Base-by-base conservation (phyloP, 2,329 filamentous ascomycete species). In the Fusarium sp. region DNA sequence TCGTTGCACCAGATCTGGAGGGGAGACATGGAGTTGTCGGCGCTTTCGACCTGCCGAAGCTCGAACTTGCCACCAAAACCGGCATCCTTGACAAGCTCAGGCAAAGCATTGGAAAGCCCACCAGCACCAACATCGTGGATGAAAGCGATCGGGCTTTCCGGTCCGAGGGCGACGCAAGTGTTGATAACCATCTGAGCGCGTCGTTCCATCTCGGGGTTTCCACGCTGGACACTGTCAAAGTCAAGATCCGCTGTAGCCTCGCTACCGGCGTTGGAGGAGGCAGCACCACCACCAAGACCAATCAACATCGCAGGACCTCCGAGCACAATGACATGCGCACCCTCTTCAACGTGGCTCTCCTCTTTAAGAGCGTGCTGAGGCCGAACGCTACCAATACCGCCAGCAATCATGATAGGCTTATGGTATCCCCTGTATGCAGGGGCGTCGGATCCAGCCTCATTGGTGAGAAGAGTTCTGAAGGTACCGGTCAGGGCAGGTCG, bases 121-220 rank as follows among this genome's bases (percentile, higher is more conserved):
- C 96, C 96, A 49, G 96, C 96, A 65, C 96, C 96, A 43, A 99
- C 96, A 76, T 99, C 96, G 77, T 99, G 96, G 67, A 99, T 98
- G 81, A 98, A 95, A 56, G 93, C 91, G 71, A 99, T 98, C 1
- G 96, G 96, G 76, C 91, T 98, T 67, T 93, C 84, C 6, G 89
- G 83, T 17, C 94, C 95, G 72, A 98, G 87, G 5, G 93, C 90
- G 27, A 92, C 89, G 77, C 96, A 99, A 6, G 93, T 90, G 79
- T 98, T 96, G 80, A 99, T 99, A 68, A 99, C 96, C 87, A 98
- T 97, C 81, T 99, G 96, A 3, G 95, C 96, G 72, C 96, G 88
- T 66, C 96, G 87, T 80, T 99, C 93, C 79, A 98, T 95, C 80
- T 99, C 96, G 2, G 96, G 94, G 76, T 99, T 99, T 45, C 95